Base-by-base conservation (phyloP, 345 rosid species). In the Brassica juncea region DNA sequence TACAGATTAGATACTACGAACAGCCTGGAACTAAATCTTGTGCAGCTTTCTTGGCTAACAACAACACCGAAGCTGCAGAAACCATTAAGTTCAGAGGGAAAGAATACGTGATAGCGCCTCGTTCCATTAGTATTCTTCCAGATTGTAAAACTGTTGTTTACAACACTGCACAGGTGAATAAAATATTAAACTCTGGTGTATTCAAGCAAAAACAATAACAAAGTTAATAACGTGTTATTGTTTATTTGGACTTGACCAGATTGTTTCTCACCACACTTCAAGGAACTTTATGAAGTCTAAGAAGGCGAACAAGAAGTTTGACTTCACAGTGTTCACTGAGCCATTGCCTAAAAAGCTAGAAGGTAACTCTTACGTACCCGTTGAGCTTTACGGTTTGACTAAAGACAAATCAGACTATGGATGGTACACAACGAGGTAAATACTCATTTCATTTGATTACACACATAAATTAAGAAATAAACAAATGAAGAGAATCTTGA, bases 21-120 rank as follows among this genome's bases (percentile, higher is more conserved):
- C 73, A 89, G 52, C 85, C 85, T 0, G 92, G 85, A 60, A 79
- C 85, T 2, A 74, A 84, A 59, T 6, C 35, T 11, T 96, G 98
- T 80, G 90, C 92, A 0, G 99, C 98, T 96, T 93, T 87, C 70
- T 96, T 72, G 84, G 70, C 95, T 47, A 96, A 93, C 84, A 96
- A 92, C 74, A 70, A 82, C 86, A 88, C 90, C 0, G 74, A 65
- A 75, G 16, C 10, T 1, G 80, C 82, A 19, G 83, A 78, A 7
- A 81, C 82, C 3, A 73, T 86, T 4, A 79, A 57, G 6, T 96
- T 96, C 83, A 86, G 74, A 75, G 94, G 94, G 1, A 25, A 28
- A 10, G 77, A 88, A 0, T 88, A 84, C 69, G 35, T 72, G 77
- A 70, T 94, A 11, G 91, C 97, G 0, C 71, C 88, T 12, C 88